Evolutionary conservation across 148 eudicot species (phyloP), one percentile per base, ranked within the genome.

Genomic region (Suaeda aralocaspica): DNA sequence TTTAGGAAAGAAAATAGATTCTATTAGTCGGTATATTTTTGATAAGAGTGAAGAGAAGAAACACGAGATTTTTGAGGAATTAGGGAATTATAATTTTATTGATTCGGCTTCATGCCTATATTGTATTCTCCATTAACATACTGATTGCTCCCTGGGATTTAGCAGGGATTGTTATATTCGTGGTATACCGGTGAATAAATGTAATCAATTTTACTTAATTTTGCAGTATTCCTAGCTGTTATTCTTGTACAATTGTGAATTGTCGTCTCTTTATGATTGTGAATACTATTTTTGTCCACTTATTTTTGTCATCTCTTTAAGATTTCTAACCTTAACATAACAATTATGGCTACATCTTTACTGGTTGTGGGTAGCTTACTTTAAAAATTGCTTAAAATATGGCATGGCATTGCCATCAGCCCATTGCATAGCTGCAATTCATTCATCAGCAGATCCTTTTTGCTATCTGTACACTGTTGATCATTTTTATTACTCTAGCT

Each of bases 61-160:
- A 58, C 57, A 56, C 75, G 48, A 61, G 66, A 76, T 46, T 76
- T 76, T 76, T 70, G 71, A 65, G 28, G 66, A 76, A 57, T 10
- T 61, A 70, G 53, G 36, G 44, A 46, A 39, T 56, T 71, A 57
- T 26, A 1, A 55, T 31, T 70, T 36, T 39, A 58, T 70, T 69
- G 79, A 30, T 49, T 36, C 36, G 64, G 70, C 58, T 9, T 61
- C 28, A 56, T 57, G 74, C 59, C 79, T 46, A 25, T 56, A 70
- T 64, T 76, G 71, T 66, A 49, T 30, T 77, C 53, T 70, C 66
- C 56, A 15, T 57, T 36, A 60, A 33, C 75, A 56, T 25, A 70
- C 44, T 65, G 75, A 33, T 57, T 70, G 46, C 46, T 0, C 79
- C 79, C 79, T 65, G 79, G 49, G 36, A 64, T 64, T 31, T 55